Evolutionary conservation across 176 grass and related monocot genomes (phyloP), one percentile per base, ranked within the genome.

Genomic region (Eragrostis curvula): DNA sequence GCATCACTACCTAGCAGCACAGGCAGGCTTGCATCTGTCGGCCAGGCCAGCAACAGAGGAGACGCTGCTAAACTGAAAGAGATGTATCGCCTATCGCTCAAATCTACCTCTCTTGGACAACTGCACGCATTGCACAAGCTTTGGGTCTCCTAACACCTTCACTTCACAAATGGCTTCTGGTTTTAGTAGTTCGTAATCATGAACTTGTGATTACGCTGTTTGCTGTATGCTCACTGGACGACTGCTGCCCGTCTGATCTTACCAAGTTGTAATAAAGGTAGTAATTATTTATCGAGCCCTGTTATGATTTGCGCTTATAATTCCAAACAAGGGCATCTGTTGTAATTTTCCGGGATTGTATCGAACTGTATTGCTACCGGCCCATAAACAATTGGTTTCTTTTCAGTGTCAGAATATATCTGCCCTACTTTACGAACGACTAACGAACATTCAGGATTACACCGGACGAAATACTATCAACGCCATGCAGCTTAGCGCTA

Each of bases 1-100:
- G 57, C 81, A 47, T 78, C 84, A 1, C 84, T 87, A 7, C 88
- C 81, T 3, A 68, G 51, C 29, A 83, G 60, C 52, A 18, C 88
- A 53, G 83, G 58, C 44, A 89, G 75, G 78, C 51, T 77, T 27
- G 80, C 79, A 83, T 84, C 85, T n/a, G 82, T 74, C 40, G 68
- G 77, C 66, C 89, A 85, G 70, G 58, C 83, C n/a, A 57, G 84
- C 88, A 84, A 29, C 76, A 91, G 78, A 67, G 83, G 77, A 56
- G 90, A 98, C 45, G 24, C 81, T 6, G 21, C 67, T 20, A 99
- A 91, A 75, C 85, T 96, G 49, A 91, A 83, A 75, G 93, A 96
- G 77, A 96, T 94, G 91, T 94, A 96, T 27, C 87, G 89, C 20
- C 61, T 99, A n/a, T 86, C 90, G 7, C 81, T 99, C 29, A 99